A percentile compares a stretch with the other conserved stretches of the same genome.
phyloP scores from a whole-genome alignment of 2,329 filamentous ascomycete species.

The Ophiocordyceps camponoti-leonardi region DNA sequence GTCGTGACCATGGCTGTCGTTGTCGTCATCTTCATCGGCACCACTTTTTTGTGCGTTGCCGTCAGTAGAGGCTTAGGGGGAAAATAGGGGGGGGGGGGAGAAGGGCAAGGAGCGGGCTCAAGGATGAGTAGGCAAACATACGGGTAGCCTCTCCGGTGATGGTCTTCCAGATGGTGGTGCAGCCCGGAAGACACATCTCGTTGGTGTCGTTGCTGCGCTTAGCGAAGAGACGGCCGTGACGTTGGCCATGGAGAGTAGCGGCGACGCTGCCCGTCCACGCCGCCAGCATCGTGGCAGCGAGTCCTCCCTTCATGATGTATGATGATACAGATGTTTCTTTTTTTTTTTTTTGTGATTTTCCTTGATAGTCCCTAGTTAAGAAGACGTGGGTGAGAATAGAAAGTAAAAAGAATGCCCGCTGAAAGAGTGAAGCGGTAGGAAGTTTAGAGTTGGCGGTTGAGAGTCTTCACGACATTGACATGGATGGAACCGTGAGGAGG shows the following conservation, averaged over 20 bases:
- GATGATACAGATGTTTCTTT: background rate
- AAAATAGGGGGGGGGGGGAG: background rate
- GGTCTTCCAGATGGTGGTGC: slow-evolving; percentile 59
- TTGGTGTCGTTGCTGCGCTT: slow-evolving; percentile 24
- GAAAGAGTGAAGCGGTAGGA: slow-evolving; percentile 70
- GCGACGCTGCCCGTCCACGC: slow-evolving; percentile 38
- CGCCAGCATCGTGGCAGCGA: slow-evolving; percentile 48
- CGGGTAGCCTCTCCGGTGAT: slow-evolving; percentile 49
- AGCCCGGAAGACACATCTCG: slow-evolving; percentile 40
- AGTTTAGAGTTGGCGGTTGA: slow-evolving; percentile 14
- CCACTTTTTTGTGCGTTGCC: slow-evolving; percentile 11
- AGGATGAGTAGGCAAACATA: slow-evolving; percentile 24
- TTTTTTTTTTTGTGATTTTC: background rate
- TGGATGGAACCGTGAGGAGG: slow-evolving; percentile 20
- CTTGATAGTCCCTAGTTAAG: slow-evolving; percentile 1
- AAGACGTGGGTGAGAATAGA: background rate
- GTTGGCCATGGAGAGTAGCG: slow-evolving; percentile 44
- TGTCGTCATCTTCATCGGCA: slow-evolving; percentile 14
- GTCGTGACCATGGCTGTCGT: slow-evolving; percentile 4
- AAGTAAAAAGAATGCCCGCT: slow-evolving; percentile 60
- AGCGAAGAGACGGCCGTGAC: slow-evolving; percentile 42
- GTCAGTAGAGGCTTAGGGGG: no score
- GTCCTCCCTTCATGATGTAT: slow-evolving; percentile 57
- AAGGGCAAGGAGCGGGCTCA: background rate
- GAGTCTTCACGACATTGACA: slow-evolving; percentile 35